Evolutionary conservation across 139 green algal species (phyloP).

Genomic region (Volvox africanus): DNA sequence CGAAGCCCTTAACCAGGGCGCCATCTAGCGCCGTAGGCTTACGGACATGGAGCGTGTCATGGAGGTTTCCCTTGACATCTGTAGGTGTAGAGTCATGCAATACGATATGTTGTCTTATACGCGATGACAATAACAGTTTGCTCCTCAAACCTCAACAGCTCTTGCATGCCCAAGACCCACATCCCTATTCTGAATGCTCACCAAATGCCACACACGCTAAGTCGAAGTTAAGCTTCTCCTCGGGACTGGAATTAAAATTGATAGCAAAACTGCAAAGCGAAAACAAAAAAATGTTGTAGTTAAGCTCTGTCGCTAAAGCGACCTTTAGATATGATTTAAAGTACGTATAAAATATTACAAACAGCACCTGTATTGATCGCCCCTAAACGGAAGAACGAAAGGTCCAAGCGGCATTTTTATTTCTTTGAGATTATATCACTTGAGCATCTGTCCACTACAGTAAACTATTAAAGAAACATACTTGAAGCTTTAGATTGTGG

Average conservation of each 20-base stretch:
- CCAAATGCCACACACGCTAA: slow-evolving; percentile 46
- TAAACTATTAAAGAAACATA: not conserved
- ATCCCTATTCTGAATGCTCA: slow-evolving; percentile 4
- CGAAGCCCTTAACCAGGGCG: slow-evolving; percentile 48
- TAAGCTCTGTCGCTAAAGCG: not conserved
- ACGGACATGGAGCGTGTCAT: slow-evolving; percentile 51
- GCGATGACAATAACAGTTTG: no score
- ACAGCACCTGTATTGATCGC: slow-evolving; percentile 62
- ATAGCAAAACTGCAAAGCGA: slow-evolving; percentile 47
- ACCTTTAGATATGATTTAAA: not conserved
- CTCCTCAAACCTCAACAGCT: no score
- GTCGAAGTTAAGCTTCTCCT: slow-evolving; percentile 40
- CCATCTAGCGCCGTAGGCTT: slow-evolving; percentile 58
- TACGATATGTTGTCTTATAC: not conserved
- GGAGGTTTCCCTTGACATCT: slow-evolving; percentile 31
- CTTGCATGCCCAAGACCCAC: no score
- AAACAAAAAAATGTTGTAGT: not conserved
- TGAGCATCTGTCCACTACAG: not conserved
- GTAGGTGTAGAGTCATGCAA: not conserved
- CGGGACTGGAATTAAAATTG: slow-evolving; percentile 34
- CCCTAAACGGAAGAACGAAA: slow-evolving; percentile 59
- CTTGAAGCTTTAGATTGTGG: not conserved
- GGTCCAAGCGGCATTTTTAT: slow-evolving; percentile 37
- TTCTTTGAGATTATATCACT: not conserved
- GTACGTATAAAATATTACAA: no score